Evolutionary conservation across 768 basidiomycete genomes (phyloP).

Genomic region (Hygrocybe coccinea): DNA sequence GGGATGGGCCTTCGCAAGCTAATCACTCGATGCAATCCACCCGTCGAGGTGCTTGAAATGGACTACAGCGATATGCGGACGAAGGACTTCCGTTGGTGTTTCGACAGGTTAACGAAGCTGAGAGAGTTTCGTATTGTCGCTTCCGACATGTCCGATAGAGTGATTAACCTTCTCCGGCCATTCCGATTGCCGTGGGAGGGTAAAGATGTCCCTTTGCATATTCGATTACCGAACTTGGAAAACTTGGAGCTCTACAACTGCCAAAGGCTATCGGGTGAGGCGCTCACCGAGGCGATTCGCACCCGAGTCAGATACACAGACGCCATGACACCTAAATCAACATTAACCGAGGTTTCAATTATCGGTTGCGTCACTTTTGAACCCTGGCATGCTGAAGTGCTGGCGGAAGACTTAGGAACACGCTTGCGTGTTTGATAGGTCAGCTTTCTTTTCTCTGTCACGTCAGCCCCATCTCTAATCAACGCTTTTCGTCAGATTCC

Average conservation of each 20-base stretch:
- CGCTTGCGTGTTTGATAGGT: background rate
- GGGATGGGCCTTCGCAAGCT: conserved; percentile 75
- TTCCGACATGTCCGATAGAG: conserved; percentile 76
- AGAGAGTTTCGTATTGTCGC: conserved; percentile 70
- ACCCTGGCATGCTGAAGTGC: conserved; percentile 24
- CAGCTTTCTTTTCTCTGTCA: too few species aligned
- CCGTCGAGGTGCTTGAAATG: conserved; percentile 65
- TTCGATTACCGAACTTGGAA: conserved; percentile 54
- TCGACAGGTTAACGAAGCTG: conserved; percentile 49
- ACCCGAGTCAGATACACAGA: conserved; percentile 44
- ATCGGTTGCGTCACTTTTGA: conserved; percentile 37
- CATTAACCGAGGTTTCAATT: conserved; percentile 34
- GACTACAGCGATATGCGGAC: conserved; percentile 80
- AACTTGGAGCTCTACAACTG: conserved; percentile 56
- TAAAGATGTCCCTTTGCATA: conserved; percentile 17
- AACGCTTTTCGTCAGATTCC: too few species aligned
- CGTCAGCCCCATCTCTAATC: too few species aligned
- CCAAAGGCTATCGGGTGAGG: conserved; percentile 56
- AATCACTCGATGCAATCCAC: conserved; percentile 56
- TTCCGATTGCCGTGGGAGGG: conserved; percentile 12
- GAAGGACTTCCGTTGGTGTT: conserved; percentile 70
- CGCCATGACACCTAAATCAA: conserved; percentile 20
- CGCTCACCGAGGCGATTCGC: conserved; percentile 48
- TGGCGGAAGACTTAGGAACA: conserved; percentile 8
- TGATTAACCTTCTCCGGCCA: conserved; percentile 56